phyloP scores from a whole-genome alignment of 2,329 filamentous ascomycete species.

The Penicillium crustosum region DNA sequence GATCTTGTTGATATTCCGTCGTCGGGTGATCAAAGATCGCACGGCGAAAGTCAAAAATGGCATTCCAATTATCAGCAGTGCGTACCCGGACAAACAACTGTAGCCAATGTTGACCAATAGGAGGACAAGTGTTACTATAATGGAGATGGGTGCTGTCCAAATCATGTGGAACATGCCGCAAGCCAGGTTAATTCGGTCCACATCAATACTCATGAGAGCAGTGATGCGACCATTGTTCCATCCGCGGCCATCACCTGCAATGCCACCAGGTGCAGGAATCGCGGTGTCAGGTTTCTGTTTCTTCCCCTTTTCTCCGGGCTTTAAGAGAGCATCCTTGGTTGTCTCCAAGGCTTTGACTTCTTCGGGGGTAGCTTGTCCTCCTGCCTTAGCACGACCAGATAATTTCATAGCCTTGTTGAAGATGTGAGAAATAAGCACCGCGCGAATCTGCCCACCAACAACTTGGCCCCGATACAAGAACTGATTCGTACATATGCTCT shows the following conservation, averaged over 20 bases:
- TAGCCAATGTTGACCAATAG: slow-evolving; percentile 86
- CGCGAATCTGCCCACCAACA: slow-evolving; percentile 79
- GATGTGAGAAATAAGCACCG: slow-evolving; percentile 78
- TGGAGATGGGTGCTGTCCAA: slow-evolving; percentile 81
- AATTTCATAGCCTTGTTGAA: slow-evolving; percentile 92
- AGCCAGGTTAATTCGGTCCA: slow-evolving; percentile 86
- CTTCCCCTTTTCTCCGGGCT: slow-evolving; percentile 35
- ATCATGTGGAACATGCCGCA: slow-evolving; percentile 86
- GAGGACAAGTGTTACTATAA: slow-evolving; percentile 74
- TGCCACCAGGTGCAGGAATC: slow-evolving; percentile 45
- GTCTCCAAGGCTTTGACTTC: slow-evolving; percentile 47
- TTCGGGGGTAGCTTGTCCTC: slow-evolving; percentile 60
- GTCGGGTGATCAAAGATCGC: slow-evolving; percentile 70
- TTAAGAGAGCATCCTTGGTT: slow-evolving; percentile 44
- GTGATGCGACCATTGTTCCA: slow-evolving; percentile 93
- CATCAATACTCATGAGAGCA: slow-evolving; percentile 93
- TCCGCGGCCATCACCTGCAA: slow-evolving; percentile 70
- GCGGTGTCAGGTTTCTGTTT: slow-evolving; percentile 33
- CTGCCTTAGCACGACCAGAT: slow-evolving; percentile 83
- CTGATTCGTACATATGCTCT: slow-evolving; percentile 80
- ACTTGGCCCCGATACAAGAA: slow-evolving; percentile 93
- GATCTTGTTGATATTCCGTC: slow-evolving; percentile 83
- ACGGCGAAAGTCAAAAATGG: slow-evolving; percentile 77
- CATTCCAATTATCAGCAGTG: slow-evolving; percentile 72
- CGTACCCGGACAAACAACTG: slow-evolving; percentile 85